Evolutionary conservation across 1,284 basidiomycete species (phyloP), one percentile per base, ranked within the genome.

Genomic region (Apiotrichum sp.): DNA sequence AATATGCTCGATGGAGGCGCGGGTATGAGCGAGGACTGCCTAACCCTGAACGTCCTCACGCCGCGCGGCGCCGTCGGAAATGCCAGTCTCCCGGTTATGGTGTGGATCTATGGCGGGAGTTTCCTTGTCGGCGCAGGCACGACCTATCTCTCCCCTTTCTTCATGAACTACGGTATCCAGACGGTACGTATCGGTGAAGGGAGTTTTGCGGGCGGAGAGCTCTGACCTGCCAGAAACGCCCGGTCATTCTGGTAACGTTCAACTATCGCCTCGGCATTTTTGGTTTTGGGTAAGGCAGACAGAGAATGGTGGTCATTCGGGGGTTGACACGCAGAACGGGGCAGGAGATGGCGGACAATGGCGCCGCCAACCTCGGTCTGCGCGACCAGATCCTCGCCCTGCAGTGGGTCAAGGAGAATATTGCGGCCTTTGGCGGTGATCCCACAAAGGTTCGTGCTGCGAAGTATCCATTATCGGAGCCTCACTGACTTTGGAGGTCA

Each of bases 341-440:
- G 14, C 57, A 57, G 1, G 71, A 71, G n/a, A 66, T 69, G 10
- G 68, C 62, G 2, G 66, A 65, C 13, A 66, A 70, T 47, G 59
- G 61, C 6, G 73, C 70, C 0, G 65, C 66, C 36, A 77, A 77
- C 53, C 66, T 77, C 13, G 77, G 77, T 16, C 54, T 77, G 31
- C 62, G 65, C 49, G 80, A 82, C 59, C 77, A 80, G 57, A 65
- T 74, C 6, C 66, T 76, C 29, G 78, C 74, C 0, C 67, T 82
- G 4, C 64, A 78, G 55, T 82, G 80, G 80, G 74, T 82, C 1
- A 73, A 78, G 48, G 46, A 74, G 51, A 75, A 81, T 59, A 78
- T 81, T 50, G 62, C 58, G 32, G 65, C 66, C 2, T 81, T 80
- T 55, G 80, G 80, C 3, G 81, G 81, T 16, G 74, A 80, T 58